phyloP scores from a whole-genome alignment of 2,329 filamentous ascomycete genomes.

The Epicoccum sorghinum region DNA sequence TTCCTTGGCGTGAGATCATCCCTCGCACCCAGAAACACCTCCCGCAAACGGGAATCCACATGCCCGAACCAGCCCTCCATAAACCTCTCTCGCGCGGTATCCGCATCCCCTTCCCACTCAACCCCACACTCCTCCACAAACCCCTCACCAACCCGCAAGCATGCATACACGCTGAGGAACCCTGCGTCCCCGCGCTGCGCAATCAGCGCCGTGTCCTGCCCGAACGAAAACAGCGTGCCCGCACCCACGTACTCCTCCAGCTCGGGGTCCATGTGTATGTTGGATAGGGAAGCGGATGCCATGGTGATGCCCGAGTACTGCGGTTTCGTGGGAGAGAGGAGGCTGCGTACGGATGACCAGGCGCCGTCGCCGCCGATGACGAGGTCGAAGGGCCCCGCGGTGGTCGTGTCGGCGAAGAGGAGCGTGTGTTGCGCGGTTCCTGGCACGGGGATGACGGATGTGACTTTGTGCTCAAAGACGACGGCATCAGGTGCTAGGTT shows the following conservation, averaged over 20 bases:
- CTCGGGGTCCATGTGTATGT: constrained; percentile 51
- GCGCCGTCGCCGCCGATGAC: constrained; percentile 58
- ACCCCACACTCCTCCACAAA: constrained; percentile 54
- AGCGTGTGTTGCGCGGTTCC: constrained; percentile 26
- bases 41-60: constrained; percentile 44
- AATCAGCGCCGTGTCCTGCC: constrained; percentile 48
- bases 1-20: constrained; percentile 30
- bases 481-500: constrained; percentile 53
- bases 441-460: background rate
- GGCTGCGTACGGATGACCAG: constrained; percentile 49
- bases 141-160: constrained; percentile 47
- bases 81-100: constrained; percentile 39
- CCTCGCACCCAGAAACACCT: constrained; percentile 26
- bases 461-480: constrained; percentile 39
- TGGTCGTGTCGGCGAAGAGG: constrained; percentile 39
- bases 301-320: constrained; percentile 55
- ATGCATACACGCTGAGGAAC: constrained; percentile 51
- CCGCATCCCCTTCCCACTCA: constrained; percentile 46
- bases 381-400: constrained; percentile 49
- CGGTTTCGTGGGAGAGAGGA: constrained; percentile 48
- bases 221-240: constrained; percentile 41
- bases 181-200: constrained; percentile 59
- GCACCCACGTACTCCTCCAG: constrained; percentile 54
- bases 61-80: constrained; percentile 30
- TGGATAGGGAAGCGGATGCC: constrained; percentile 53